A percentile compares a stretch with the other conserved stretches of the same genome.
These are phyloP conservation scores for Cyclostephanos tholiformis DNA, from an alignment of 108 stramenopile genomes.

Conservation along the genomic window DNA sequence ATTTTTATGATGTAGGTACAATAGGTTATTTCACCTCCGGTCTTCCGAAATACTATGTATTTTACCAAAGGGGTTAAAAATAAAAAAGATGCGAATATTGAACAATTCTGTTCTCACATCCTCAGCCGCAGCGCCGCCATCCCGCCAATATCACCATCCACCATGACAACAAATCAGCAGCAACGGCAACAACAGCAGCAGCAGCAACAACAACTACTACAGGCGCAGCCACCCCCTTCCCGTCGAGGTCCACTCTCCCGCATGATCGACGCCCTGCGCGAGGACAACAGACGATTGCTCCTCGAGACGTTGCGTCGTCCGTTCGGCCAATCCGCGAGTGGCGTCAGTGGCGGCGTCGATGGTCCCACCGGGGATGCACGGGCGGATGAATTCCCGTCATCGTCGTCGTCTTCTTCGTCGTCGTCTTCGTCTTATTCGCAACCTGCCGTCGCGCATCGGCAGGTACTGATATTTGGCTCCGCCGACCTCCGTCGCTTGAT, in stretches of 20 bases:
- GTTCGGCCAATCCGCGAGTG: conserved; percentile 9
- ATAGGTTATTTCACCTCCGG: no score
- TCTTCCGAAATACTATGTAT: no score
- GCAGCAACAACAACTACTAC: no score
- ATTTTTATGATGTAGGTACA: no score
- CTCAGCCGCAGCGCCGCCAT: no score
- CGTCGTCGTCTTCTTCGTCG: not conserved
- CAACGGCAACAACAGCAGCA: not conserved
- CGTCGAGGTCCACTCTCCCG: conserved; percentile 31
- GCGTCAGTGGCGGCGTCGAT: not conserved
- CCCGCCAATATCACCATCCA: not conserved
- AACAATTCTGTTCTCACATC: no score
- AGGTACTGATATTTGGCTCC: conserved; percentile 22
- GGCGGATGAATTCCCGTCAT: no score
- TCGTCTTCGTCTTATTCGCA: not conserved
- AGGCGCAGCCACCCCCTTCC: not conserved
- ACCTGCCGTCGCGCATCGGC: conserved; percentile 1
- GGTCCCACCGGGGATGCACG: not conserved
- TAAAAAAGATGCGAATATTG: no score
- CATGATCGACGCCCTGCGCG: conserved; percentile 33
- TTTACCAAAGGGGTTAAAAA: no score
- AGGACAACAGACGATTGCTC: conserved; percentile 34
- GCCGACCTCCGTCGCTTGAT: conserved; percentile 21
- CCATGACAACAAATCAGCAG: not conserved
- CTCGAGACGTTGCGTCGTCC: conserved; percentile 27